A percentile compares a stretch with the other conserved stretches of the same genome.
phyloP scores from a whole-genome alignment of 768 basidiomycete genomes.

The Panaeolus cyanescens region DNA sequence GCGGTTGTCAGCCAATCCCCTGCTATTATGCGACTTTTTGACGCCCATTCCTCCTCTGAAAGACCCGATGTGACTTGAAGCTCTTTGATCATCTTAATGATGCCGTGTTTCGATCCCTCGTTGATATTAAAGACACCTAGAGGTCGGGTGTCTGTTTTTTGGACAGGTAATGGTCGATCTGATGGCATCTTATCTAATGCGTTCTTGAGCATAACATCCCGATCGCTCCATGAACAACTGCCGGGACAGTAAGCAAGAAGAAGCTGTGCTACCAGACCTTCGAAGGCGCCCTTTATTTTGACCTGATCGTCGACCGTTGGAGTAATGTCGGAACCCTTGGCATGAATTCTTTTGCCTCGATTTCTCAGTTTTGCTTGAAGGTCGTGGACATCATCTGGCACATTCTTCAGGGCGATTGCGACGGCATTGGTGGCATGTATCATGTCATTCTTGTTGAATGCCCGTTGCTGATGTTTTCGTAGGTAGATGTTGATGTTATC shows the following conservation, averaged over 20 bases:
- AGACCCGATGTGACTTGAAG: too few relatives aligned
- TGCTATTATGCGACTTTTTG: constrained; percentile 18
- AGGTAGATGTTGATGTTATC: constrained; percentile 37
- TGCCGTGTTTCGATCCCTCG: constrained; percentile 31
- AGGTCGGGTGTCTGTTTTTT: constrained; percentile 23
- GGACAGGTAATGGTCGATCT: constrained; percentile 19
- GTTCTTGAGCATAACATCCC: constrained; percentile 6
- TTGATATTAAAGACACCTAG: constrained; percentile 29
- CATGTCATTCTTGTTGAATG: background rate
- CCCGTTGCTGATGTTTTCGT: constrained; percentile 18
- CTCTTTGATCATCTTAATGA: too few relatives aligned
- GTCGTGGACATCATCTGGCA: background rate
- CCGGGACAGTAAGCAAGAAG: constrained; percentile 16
- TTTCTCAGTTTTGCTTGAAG: background rate
- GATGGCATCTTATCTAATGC: constrained; percentile 12
- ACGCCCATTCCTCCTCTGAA: constrained; percentile 20
- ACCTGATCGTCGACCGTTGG: constrained; percentile 14
- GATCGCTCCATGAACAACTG: constrained; percentile 11
- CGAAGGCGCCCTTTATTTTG: constrained; percentile 5
- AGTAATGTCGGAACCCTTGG: background rate
- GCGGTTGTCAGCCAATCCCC: constrained; percentile 27
- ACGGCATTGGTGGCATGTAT: background rate
- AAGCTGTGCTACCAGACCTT: background rate
- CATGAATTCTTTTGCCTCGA: background rate
- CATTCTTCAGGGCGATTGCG: background rate